A percentile compares a stretch with the other conserved stretches of the same genome.
These are phyloP conservation scores for Pyricularia sp. DNA, from an alignment of 2,329 filamentous ascomycete species.

Conservation along the genomic window DNA sequence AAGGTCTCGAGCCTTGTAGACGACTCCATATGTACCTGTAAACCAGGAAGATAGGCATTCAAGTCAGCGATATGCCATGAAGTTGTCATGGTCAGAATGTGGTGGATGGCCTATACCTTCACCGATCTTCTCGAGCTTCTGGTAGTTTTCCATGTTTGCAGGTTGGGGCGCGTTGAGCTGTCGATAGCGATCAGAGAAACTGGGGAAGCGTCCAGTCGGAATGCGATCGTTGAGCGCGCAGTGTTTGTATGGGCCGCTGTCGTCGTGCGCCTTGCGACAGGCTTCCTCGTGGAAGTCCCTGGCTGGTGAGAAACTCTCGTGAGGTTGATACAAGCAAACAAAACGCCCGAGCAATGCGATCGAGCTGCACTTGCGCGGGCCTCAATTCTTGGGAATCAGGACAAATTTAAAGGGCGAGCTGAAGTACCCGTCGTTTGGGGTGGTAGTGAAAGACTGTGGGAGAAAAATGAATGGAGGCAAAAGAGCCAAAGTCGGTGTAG, in stretches of 20 bases:
- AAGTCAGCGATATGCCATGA: background rate
- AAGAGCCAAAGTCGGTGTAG: background rate
- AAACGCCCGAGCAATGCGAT: background rate
- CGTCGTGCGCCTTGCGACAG: background rate
- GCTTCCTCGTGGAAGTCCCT: background rate
- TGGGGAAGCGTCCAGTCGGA: background rate
- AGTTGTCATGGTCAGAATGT: background rate
- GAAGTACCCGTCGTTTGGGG: background rate
- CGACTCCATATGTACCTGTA: slow-evolving; percentile 76
- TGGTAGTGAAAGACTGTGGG: background rate
- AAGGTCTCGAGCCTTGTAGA: slow-evolving; percentile 81
- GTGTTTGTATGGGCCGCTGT: background rate
- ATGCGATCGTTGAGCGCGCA: background rate
- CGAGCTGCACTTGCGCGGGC: background rate
- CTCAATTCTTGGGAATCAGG: background rate
- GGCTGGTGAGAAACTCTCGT: background rate
- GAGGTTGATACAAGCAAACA: background rate
- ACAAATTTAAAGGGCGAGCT: background rate
- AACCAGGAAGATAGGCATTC: background rate
- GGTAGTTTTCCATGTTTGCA: slow-evolving; percentile 68
- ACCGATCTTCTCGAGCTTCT: slow-evolving; percentile 86
- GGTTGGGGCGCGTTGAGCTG: background rate
- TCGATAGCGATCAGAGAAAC: background rate
- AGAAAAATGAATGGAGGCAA: background rate
- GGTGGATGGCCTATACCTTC: slow-evolving; percentile 46